A percentile compares a stretch with the other conserved stretches of the same genome.
Evolutionary conservation across 1,139 yeast species (phyloP).

Genomic region (Geotrichum phurueaensis): DNA sequence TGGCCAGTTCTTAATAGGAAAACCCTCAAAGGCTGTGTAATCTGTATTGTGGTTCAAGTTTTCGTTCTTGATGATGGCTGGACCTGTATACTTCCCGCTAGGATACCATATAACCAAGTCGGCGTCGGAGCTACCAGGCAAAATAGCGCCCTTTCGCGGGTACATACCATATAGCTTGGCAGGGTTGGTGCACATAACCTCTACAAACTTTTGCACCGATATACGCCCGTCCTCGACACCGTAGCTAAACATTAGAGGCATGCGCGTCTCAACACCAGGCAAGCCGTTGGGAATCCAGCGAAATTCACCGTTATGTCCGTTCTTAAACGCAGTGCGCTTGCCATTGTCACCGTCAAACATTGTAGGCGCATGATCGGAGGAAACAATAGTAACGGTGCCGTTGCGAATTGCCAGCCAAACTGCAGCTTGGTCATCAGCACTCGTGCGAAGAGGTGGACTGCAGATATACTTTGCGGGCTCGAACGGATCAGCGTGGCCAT

Average conservation of each 20-base stretch:
- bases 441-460: constrained; percentile 45
- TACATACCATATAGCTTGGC: constrained; percentile 41
- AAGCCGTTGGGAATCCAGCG: constrained; percentile 42
- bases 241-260: constrained; percentile 41
- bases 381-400: constrained; percentile 45
- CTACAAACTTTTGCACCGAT: constrained; percentile 41
- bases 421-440: constrained; percentile 37
- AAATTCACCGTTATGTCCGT: constrained; percentile 39
- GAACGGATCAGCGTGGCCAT: constrained; percentile 30
- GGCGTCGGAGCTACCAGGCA: constrained; percentile 42
- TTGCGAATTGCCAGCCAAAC: constrained; percentile 44
- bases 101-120: constrained; percentile 44
- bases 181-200: constrained; percentile 41
- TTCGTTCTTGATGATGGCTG: constrained; percentile 33
- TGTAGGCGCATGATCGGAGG: constrained; percentile 47
- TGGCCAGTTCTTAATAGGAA: constrained; percentile 44
- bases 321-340: constrained; percentile 29
- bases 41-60: constrained; percentile 43
- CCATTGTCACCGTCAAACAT: constrained; percentile 39
- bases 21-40: constrained; percentile 45
- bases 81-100: constrained; percentile 30
- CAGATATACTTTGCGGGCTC: constrained; percentile 47
- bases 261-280: constrained; percentile 45
- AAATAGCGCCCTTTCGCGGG: constrained; percentile 35
- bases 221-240: constrained; percentile 42